These are phyloP conservation scores for Picea abies DNA, from an alignment of 83 land plant species.

Conservation along the genomic window DNA sequence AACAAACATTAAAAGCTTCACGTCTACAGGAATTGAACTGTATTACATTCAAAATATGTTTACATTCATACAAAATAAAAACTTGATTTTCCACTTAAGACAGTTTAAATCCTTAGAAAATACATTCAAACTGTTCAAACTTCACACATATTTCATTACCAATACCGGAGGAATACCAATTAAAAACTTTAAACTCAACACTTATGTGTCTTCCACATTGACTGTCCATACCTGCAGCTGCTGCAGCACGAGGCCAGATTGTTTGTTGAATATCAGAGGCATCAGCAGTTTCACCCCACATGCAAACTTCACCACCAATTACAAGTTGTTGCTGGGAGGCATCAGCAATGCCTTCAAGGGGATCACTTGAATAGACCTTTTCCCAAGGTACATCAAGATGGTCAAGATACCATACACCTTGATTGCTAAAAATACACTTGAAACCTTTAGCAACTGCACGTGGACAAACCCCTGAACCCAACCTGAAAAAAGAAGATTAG, in stretches of 20 bases:
- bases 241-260: conserved; percentile 98
- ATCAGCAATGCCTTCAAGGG: conserved; percentile 60
- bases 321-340: conserved; percentile 64
- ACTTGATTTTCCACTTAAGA: background rate
- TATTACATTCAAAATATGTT: background rate
- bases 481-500: conserved; percentile 45
- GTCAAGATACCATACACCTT: conserved; percentile 92
- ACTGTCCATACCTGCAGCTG: conserved; percentile 82
- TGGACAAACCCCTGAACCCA: conserved; percentile 66
- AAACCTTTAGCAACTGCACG: conserved; percentile 80
- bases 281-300: conserved; percentile 96
- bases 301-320: conserved; percentile 94
- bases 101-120: background rate
- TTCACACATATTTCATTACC: background rate
- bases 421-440: conserved; percentile 84
- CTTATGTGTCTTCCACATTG: background rate
- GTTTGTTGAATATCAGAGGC: conserved; percentile 75
- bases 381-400: conserved; percentile 91
- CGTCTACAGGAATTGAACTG: background rate
- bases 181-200: background rate
- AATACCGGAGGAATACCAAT: background rate
- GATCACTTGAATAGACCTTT: conserved; percentile 63
- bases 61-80: background rate
- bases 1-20: background rate
- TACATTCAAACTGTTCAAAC: background rate